Evolutionary conservation across 805 yeast species (phyloP), one percentile per base, ranked within the genome.

Genomic region (Wickerhamomyces strasburgensis): DNA sequence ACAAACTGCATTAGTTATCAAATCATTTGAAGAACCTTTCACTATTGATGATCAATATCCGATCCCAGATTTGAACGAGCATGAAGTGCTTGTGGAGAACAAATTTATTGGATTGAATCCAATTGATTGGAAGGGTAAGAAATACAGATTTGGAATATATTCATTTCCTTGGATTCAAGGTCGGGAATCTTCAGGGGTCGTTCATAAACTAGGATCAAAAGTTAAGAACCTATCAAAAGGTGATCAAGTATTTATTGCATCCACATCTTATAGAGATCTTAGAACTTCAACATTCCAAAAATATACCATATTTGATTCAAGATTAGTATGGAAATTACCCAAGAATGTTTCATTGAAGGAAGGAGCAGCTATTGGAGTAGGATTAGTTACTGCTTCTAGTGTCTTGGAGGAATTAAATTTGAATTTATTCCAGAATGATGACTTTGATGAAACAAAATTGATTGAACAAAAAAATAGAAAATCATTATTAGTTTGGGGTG

Each of bases 161-260:
- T 61, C 67, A 11, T 68, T 69, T 39, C 75, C 75, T 8, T 70
- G 75, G 75, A 56, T 70, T 33, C 70, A 68, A 47, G 75, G 75
- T 13, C 53, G 75, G 26, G 75, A 70, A 45, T 57, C 67, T 31
- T 60, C 69, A 17, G 75, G 75, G 1, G 37, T 56, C 6, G 61
- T 70, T 3, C 60, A 58, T 6, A 52, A 60, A 25, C 37, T 48
- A 6, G 72, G 73, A 3, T 19, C 40, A 3, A 53, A 55, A 24
- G 71, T 67, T 6, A 50, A 47, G 6, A 43, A 48, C 7, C 49
- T 65, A 18, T 39, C 53, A 1, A 27, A 56, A 10, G 66, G 65
- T 6, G 64, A 65, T 28, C 56, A 60, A 30, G 74, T 70, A 0
- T 64, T 70, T 31, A 48, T 69, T 24, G 69, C 67, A 14, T 65